These are phyloP conservation scores for Boletus bicolor DNA, from an alignment of 768 basidiomycete genomes.

Conservation along the genomic window DNA sequence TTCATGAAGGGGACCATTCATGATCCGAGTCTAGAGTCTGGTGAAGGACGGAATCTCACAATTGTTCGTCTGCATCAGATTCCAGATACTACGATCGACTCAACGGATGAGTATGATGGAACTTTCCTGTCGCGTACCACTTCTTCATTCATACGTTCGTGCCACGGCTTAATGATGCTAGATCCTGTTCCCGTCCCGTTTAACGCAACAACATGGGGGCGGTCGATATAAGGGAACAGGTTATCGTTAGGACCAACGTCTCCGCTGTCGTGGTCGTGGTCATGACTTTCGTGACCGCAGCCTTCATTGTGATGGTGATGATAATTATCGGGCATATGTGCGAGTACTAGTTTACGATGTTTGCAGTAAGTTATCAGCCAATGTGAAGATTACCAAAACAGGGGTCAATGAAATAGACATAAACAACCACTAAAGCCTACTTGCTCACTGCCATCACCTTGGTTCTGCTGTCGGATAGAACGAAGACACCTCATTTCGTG, in stretches of 20 bases:
- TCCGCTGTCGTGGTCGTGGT: conserved; percentile 53
- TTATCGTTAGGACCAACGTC: conserved; percentile 59
- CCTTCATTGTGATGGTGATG: conserved; percentile 46
- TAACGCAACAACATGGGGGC: conserved; percentile 73
- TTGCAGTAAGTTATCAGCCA: background rate
- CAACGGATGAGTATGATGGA: conserved; percentile 1
- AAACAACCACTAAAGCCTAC: conserved; percentile 11
- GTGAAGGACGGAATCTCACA: conserved; percentile 46
- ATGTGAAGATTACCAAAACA: background rate
- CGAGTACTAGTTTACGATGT: too few relatives aligned
- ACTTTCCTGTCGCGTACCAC: conserved; percentile 43
- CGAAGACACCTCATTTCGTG: conserved; percentile 3
- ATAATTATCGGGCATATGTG: conserved; percentile 20
- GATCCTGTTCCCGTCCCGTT: conserved; percentile 56
- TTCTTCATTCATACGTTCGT: conserved; percentile 66
- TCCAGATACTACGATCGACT: conserved; percentile 59
- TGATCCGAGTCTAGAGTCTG: background rate
- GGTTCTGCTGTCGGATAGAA: background rate
- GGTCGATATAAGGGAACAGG: conserved; percentile 73
- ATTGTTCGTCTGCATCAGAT: conserved; percentile 88
- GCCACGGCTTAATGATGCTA: conserved; percentile 83
- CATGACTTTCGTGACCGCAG: conserved; percentile 58
- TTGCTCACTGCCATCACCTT: background rate
- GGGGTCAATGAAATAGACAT: conserved; percentile 5
- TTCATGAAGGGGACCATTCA: conserved; percentile 28